Conservation (phyloP, 208 protist genomes). For the Trypanosoma avium region DNA sequence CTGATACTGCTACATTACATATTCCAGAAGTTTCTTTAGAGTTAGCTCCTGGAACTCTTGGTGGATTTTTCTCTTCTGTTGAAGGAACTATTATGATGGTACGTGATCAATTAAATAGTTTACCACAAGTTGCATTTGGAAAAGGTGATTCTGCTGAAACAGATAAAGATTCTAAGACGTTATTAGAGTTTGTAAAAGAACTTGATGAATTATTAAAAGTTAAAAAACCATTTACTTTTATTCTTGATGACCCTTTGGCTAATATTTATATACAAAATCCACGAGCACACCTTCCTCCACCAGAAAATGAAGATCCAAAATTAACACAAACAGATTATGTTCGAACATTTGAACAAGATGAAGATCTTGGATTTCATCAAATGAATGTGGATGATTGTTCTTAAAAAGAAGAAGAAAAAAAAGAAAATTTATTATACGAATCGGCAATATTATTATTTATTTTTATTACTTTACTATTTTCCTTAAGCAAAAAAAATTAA, state of each 20-base stretch:
- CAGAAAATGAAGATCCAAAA: conserved; percentile 84
- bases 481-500: neutral
- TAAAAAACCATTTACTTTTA: conserved; percentile 87
- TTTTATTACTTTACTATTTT: neutral
- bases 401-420: too few species aligned
- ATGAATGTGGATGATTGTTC: conserved; percentile 51
- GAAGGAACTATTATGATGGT: conserved; percentile 91
- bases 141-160: conserved; percentile 70
- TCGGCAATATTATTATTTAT: neutral
- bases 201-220: conserved; percentile 66
- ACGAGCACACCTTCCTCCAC: conserved; percentile 77
- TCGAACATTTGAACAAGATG: conserved; percentile 91
- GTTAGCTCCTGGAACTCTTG: conserved; percentile 86
- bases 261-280: conserved; percentile 95
- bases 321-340: conserved; percentile 78
- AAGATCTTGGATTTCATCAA: conserved; percentile 90
- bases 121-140: conserved; percentile 81
- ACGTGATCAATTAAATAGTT: conserved; percentile 78
- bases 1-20: conserved; percentile 81
- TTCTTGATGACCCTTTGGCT: conserved; percentile 91
- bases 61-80: conserved; percentile 94
- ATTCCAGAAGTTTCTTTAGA: conserved; percentile 92
- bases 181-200: conserved; percentile 81
- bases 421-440: neutral
- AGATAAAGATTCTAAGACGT: conserved; percentile 43